Evolutionary conservation across 75 land plant genomes (phyloP).

Genomic region (Selaginella moellendorffii): DNA sequence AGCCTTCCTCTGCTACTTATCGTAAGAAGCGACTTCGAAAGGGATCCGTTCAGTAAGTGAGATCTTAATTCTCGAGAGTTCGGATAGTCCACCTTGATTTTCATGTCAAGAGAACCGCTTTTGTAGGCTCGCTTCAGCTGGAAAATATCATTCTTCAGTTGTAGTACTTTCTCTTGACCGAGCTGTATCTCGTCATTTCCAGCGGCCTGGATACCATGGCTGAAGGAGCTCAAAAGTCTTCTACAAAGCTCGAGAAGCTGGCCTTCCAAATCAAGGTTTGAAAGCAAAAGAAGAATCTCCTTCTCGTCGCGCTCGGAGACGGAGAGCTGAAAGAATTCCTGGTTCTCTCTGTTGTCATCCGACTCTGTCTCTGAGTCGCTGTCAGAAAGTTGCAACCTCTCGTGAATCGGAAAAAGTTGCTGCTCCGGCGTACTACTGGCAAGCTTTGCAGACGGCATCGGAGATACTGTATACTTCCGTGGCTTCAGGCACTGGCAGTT

Average conservation of each 20-base stretch:
- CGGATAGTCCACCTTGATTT: conserved; percentile 81
- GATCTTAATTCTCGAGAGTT: conserved; percentile 79
- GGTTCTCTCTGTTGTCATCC: conserved; percentile 40
- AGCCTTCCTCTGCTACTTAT: conserved; percentile 74
- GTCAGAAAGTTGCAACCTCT: conserved; percentile 39
- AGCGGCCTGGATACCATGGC: conserved; percentile 17
- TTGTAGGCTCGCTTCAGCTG: conserved; percentile 85
- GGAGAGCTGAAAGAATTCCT: conserved; percentile 38
- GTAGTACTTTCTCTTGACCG: conserved; percentile 45
- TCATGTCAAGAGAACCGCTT: conserved; percentile 90
- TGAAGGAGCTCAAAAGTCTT: conserved; percentile 33
- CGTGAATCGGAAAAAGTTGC: conserved; percentile 27
- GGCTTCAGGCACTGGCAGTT: conserved; percentile 91
- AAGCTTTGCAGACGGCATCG: conserved; percentile 16
- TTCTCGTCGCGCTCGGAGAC: conserved; percentile 43
- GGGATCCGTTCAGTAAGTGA: conserved; percentile 57
- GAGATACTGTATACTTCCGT: conserved; percentile 51
- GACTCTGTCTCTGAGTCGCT: conserved; percentile 82
- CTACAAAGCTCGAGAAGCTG: conserved; percentile 48
- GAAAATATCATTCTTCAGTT: conserved; percentile 41
- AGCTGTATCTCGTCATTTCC: conserved; percentile 40
- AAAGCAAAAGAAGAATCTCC: conserved; percentile 26
- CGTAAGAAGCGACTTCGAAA: conserved; percentile 70
- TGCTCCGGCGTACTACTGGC: conserved; percentile 29
- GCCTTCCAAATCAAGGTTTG: conserved; percentile 60